Evolutionary conservation across 768 basidiomycete genomes (phyloP), one percentile per base, ranked within the genome.

Genomic region (Exsudoporus frostii): DNA sequence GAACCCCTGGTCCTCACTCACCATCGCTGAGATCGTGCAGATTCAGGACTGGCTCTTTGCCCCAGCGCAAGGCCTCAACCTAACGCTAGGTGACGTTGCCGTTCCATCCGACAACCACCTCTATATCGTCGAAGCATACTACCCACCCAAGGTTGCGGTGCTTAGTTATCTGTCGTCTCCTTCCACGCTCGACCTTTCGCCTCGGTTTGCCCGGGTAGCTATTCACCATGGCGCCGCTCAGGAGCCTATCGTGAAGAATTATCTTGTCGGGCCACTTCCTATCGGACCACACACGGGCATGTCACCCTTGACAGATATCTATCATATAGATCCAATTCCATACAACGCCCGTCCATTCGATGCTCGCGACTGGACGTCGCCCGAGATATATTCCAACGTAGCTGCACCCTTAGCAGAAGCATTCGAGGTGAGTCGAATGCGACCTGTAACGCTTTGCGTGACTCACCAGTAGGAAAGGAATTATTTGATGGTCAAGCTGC

Each of bases 221-320:
- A 69, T 85, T 44, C 76, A 80, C 55, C 76, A 81, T 61, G 81
- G 80, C 24, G 71, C 72, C 11, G 62, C 59, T 13, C 54, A 56
- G 5, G 69, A 65, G 11, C 80, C 80, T 10, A 60, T 67, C n/a
- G 74, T 83, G 33, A 72, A 67, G 50, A 80, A 84, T 58, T 82
- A 83, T 58, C 67, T 83, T 8, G 75, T 85, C 17, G 84, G 84
- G 0, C 84, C 84, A 1, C 69, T 85, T 9, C 82, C 83, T 5
- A 60, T 81, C 19, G 64, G 72, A 30, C 43, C 55, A 5, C 48
- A 64, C 15, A 80, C 81, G 6, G 62, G 38, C 3, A 66, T 84
- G 44, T 62, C 68, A n/a, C 67, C 66, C 17, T 65, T 80, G 51
- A 76, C 66, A 15, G 78, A 79, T 44, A 79, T 82, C 32, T 83